These are phyloP conservation scores for Isabelozyma gotoi DNA, from an alignment of 805 yeast species.

Conservation along the genomic window DNA sequence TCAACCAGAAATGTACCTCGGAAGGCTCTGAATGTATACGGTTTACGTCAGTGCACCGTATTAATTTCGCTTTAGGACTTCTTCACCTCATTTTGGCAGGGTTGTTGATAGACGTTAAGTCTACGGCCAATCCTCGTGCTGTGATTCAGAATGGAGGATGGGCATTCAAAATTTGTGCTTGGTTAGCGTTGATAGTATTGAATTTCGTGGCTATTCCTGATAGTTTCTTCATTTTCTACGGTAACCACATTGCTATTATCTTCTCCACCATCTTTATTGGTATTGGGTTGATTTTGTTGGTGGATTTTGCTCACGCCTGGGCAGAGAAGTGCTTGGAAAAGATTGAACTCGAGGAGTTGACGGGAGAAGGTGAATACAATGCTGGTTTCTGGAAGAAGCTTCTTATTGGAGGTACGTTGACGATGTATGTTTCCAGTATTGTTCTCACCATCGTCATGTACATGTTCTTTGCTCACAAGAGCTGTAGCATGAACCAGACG, in stretches of 20 bases:
- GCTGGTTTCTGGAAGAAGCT: conserved; percentile 74
- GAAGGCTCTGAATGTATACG: conserved; percentile 80
- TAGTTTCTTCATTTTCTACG: conserved; percentile 82
- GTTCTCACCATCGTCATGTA: conserved; percentile 78
- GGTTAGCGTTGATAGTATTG: conserved; percentile 54
- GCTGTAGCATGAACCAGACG: conserved; percentile 87
- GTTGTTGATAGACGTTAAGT: conserved; percentile 68
- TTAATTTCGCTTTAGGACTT: conserved; percentile 83
- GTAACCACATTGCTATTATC: conserved; percentile 82
- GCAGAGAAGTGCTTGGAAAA: conserved; percentile 93
- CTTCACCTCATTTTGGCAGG: conserved; percentile 72
- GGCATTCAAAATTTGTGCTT: conserved; percentile 68
- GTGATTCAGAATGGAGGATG: conserved; percentile 90
- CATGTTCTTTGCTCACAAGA: conserved; percentile 73
- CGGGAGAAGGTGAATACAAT: conserved; percentile 48
- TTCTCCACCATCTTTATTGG: conserved; percentile 84
- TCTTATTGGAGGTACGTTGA: conserved; percentile 80
- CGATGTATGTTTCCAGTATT: conserved; percentile 77
- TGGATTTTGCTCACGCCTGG: conserved; percentile 98
- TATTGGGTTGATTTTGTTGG: conserved; percentile 84
- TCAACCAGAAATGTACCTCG: conserved; percentile 67
- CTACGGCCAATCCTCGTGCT: conserved; percentile 76
- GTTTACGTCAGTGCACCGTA: conserved; percentile 89
- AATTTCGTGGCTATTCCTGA: conserved; percentile 82
- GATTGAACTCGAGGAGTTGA: conserved; percentile 71